These are phyloP conservation scores for Ambrosiella cleistominuta DNA, from an alignment of 2,329 filamentous ascomycete genomes.

Conservation along the genomic window DNA sequence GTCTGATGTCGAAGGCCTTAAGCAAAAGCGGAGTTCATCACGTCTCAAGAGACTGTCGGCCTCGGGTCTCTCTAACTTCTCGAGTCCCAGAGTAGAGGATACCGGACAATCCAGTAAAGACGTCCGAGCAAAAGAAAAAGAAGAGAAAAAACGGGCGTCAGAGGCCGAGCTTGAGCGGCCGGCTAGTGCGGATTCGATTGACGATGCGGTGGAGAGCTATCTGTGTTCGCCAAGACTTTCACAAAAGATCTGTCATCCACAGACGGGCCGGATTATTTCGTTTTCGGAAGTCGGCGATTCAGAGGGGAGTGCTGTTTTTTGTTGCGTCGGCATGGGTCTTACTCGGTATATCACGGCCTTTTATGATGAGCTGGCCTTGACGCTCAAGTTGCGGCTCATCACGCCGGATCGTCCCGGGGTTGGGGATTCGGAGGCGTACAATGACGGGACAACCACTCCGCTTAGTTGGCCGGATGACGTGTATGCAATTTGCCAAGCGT, in stretches of 20 bases:
- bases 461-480: conserved; percentile 89
- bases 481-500: conserved; percentile 75
- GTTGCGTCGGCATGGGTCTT: conserved; percentile 93
- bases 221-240: conserved; percentile 68
- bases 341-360: conserved; percentile 93
- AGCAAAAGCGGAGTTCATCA: conserved; percentile 37
- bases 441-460: conserved; percentile 67
- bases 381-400: conserved; percentile 74
- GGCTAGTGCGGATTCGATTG: conserved; percentile 67
- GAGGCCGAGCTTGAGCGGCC: conserved; percentile 38
- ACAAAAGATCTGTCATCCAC: conserved; percentile 72
- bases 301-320: conserved; percentile 79
- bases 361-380: conserved; percentile 85
- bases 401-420: conserved; percentile 89
- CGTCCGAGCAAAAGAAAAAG: conserved; percentile 12
- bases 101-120: not conserved
- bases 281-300: conserved; percentile 95
- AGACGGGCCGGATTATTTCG: conserved; percentile 73
- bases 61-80: conserved; percentile 14
- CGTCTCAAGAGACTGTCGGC: conserved; percentile 39
- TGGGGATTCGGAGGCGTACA: conserved; percentile 74
- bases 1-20: conserved; percentile 30
- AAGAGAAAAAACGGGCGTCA: conserved; percentile 19
- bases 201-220: conserved; percentile 73
- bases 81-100: not conserved